Evolutionary conservation across 2,329 filamentous ascomycete genomes (phyloP).

Genomic region (Aureobasidium mangrovei): DNA sequence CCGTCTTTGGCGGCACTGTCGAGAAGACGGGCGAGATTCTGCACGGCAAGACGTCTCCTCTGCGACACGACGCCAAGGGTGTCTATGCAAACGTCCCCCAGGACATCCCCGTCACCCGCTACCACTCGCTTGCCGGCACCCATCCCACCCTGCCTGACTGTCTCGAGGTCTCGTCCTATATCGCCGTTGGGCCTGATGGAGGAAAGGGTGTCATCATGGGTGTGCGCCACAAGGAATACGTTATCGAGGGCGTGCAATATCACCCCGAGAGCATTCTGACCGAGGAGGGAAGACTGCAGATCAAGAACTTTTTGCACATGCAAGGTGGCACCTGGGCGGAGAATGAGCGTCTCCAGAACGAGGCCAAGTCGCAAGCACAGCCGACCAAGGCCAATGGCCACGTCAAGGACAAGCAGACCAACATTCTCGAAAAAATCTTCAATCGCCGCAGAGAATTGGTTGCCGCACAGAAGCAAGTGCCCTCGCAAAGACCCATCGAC

Average conservation of each 20-base stretch:
- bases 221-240: conserved; percentile 81
- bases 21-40: conserved; percentile 91
- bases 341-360: conserved; percentile 50
- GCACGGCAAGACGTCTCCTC: conserved; percentile 89
- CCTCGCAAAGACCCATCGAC: conserved; percentile 74
- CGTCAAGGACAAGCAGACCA: conserved; percentile 55
- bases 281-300: conserved; percentile 76
- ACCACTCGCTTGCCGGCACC: conserved; percentile 92
- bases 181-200: conserved; percentile 62
- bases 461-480: conserved; percentile 70
- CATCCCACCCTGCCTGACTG: conserved; percentile 76
- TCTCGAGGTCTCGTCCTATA: conserved; percentile 87
- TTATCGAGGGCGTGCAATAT: conserved; percentile 95
- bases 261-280: conserved; percentile 97
- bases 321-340: conserved; percentile 87
- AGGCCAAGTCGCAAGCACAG: conserved; percentile 27
- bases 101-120: conserved; percentile 79
- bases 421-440: conserved; percentile 89
- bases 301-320: conserved; percentile 84
- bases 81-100: conserved; percentile 77
- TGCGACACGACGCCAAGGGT: conserved; percentile 85
- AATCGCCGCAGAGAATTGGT: conserved; percentile 68
- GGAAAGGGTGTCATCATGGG: conserved; percentile 90
- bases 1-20: conserved; percentile 84
- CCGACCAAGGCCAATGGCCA: conserved; percentile 21